Percentiles rank a stretch among this genome's conserved stretches.
phyloP scores from a whole-genome alignment of 805 yeast genomes.

The Candida sonorensis region DNA sequence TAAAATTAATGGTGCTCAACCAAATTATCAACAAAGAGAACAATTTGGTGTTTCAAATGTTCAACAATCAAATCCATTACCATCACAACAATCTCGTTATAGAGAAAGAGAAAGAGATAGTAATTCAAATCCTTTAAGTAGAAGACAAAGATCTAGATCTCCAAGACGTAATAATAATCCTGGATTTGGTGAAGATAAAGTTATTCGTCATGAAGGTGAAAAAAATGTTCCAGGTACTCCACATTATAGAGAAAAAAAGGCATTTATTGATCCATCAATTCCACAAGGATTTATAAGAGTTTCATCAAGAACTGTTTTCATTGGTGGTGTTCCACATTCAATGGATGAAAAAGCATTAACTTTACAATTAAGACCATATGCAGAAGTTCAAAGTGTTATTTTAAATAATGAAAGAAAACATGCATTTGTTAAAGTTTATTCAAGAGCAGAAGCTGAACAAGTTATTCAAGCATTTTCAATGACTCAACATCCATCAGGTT shows the following conservation, averaged over 20 bases:
- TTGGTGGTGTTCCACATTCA: conserved; percentile 84
- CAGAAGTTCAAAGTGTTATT: conserved; percentile 87
- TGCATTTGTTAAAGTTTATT: conserved; percentile 92
- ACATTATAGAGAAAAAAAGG: conserved; percentile 69
- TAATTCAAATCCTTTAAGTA: conserved; percentile 27
- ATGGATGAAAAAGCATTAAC: conserved; percentile 75
- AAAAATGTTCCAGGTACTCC: conserved; percentile 63
- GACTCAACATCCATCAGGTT: conserved; percentile 50
- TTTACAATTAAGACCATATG: conserved; percentile 70
- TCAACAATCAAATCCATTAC: conserved; percentile 15
- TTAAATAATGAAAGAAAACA: conserved; percentile 86
- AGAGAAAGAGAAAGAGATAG: conserved; percentile 28
- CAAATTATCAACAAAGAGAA: conserved; percentile 17
- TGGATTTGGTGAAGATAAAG: conserved; percentile 15
- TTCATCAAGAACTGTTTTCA: conserved; percentile 81
- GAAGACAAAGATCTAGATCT: conserved; percentile 50
- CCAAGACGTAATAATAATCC: conserved; percentile 27
- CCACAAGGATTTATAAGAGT: conserved; percentile 81
- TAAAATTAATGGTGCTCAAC: conserved; percentile 19
- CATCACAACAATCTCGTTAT: conserved; percentile 16
- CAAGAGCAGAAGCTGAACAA: conserved; percentile 85
- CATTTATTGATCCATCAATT: conserved; percentile 60
- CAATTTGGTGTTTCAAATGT: conserved; percentile 12
- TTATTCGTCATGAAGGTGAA: conserved; percentile 44
- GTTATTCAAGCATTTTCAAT: conserved; percentile 62